Percentiles rank a stretch among this genome's conserved stretches.
These are phyloP conservation scores for Teratosphaeria zuluensis DNA, from an alignment of 2,329 filamentous ascomycete genomes.

Conservation along the genomic window DNA sequence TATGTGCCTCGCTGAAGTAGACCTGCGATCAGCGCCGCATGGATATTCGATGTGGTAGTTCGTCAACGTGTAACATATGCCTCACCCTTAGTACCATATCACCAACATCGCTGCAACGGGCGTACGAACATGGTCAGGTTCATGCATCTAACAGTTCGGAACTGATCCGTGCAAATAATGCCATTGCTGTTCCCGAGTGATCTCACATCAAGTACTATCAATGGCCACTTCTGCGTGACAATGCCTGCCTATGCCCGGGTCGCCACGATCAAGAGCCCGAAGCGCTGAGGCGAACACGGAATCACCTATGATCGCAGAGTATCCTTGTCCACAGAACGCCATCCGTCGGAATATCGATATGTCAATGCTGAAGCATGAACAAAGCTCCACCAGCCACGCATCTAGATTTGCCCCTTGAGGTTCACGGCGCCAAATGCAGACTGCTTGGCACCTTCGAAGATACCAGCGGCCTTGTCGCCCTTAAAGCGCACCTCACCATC, in stretches of 20 bases:
- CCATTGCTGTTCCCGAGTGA: not conserved
- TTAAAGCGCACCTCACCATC: conserved; percentile 60
- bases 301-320: not conserved
- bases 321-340: not conserved
- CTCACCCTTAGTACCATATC: too few relatives aligned
- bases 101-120: too few relatives aligned
- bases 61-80: too few relatives aligned
- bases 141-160: too few relatives aligned
- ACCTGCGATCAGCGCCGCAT: too few relatives aligned
- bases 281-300: not conserved
- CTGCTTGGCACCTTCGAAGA: conserved; percentile 65
- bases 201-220: not conserved
- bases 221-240: not conserved
- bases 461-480: conserved; percentile 58
- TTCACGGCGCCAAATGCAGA: conserved; percentile 80
- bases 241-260: not conserved
- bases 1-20: too few relatives aligned
- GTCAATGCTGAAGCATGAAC: not conserved
- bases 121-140: too few relatives aligned
- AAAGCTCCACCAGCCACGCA: not conserved
- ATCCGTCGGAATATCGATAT: not conserved
- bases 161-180: too few relatives aligned
- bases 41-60: too few relatives aligned
- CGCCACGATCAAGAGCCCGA: too few relatives aligned
- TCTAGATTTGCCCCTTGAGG: conserved; percentile 92